phyloP scores from a whole-genome alignment of 2,329 filamentous ascomycete genomes.

The Hirsutella minnesotensis region DNA sequence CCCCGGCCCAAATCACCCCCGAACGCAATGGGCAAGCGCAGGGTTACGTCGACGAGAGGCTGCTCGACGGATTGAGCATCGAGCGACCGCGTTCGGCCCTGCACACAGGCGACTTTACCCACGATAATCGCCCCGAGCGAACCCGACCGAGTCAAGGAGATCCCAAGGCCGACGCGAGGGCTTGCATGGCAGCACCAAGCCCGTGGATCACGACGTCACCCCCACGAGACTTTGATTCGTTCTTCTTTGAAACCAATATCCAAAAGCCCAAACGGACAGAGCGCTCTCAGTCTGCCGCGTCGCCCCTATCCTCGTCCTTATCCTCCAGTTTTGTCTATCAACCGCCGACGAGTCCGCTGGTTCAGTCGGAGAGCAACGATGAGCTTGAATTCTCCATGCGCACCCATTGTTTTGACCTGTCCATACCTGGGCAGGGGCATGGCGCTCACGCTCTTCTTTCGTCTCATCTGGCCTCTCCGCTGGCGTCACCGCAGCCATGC shows the following conservation, averaged over 20 bases:
- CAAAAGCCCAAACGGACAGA: constrained; percentile 19
- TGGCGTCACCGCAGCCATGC: constrained; percentile 23
- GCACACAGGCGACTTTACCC: constrained; percentile 56
- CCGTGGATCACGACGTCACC: constrained; percentile 46
- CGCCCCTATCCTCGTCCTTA: constrained; percentile 58
- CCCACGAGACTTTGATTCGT: constrained; percentile 36
- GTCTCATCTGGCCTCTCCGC: constrained; percentile 29
- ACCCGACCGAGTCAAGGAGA: neutral
- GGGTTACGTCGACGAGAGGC: constrained; percentile 23
- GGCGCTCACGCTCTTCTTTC: constrained; percentile 65
- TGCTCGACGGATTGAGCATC: constrained; percentile 51
- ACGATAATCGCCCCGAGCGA: constrained; percentile 13
- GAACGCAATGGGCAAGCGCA: constrained; percentile 23
- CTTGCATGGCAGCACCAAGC: constrained; percentile 8
- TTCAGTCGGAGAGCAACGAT: constrained; percentile 77
- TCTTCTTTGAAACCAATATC: constrained; percentile 27
- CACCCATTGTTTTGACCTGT: constrained; percentile 37
- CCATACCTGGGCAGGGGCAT: constrained; percentile 23
- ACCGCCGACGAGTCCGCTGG: constrained; percentile 82
- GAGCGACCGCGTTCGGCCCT: constrained; percentile 71
- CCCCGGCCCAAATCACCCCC: constrained; percentile 35
- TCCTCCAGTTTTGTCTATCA: constrained; percentile 75
- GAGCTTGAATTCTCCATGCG: constrained; percentile 49
- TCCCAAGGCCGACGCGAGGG: neutral
- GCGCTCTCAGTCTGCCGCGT: constrained; percentile 34